Conservation (phyloP, 2,329 filamentous ascomycete genomes). For the Rhinocladiella similis region DNA sequence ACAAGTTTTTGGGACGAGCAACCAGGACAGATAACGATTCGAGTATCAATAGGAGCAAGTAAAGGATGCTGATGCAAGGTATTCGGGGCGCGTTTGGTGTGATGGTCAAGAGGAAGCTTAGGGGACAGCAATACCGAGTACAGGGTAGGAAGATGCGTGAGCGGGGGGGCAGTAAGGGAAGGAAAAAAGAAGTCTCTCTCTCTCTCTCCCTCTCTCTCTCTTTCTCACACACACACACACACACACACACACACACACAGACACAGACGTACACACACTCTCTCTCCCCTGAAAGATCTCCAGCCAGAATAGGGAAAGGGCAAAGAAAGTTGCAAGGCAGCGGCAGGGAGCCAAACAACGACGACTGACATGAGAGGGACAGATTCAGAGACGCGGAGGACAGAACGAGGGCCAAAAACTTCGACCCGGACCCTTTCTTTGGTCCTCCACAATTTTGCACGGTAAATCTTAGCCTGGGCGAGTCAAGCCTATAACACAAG, state of each 20-base stretch:
- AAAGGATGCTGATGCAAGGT: neutral
- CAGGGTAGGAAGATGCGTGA: neutral
- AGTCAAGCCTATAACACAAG: neutral
- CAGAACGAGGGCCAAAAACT: neutral
- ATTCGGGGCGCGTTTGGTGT: neutral
- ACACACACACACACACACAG: too few relatives aligned
- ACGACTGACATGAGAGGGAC: too few relatives aligned
- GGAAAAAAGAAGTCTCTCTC: too few relatives aligned
- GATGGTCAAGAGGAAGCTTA: neutral
- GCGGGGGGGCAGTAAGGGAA: too few relatives aligned
- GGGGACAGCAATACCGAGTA: neutral
- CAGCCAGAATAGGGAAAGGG: neutral
- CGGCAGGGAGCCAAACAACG: too few relatives aligned
- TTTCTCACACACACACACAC: too few relatives aligned
- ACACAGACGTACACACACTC: too few relatives aligned
- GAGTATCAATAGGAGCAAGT: neutral
- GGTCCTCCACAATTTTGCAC: neutral
- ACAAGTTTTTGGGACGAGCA: too few relatives aligned
- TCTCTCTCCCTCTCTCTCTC: too few relatives aligned
- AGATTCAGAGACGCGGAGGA: too few relatives aligned
- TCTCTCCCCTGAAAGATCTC: slow-evolving; percentile 2
- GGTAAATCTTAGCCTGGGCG: neutral
- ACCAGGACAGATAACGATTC: neutral
- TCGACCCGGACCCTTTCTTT: neutral
- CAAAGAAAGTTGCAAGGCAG: neutral